Conservation (phyloP, 106 monocot species). For the Apostasia ramifera region DNA sequence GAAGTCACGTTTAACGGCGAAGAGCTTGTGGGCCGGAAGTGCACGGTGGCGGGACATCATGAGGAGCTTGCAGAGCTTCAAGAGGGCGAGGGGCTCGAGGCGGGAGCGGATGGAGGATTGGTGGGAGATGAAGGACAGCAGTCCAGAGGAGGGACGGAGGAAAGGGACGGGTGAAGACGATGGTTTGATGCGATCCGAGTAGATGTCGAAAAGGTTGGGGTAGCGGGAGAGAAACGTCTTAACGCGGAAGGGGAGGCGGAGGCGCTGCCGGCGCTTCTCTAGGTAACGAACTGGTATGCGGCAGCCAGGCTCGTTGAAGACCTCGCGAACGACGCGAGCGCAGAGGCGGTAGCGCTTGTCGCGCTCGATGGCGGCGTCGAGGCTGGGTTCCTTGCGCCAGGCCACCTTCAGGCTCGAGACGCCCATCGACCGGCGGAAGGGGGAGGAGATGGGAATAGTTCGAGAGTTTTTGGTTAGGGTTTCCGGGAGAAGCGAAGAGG, state of each 20-base stretch:
- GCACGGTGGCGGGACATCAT: constrained; percentile 64
- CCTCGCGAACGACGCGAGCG: constrained; percentile 70
- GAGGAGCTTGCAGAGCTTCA: constrained; percentile 73
- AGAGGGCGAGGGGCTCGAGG: constrained; percentile 27
- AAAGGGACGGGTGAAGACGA: constrained; percentile 47
- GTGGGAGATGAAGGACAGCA: constrained; percentile 33
- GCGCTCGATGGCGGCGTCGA: constrained; percentile 65
- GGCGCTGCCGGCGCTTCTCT: constrained; percentile 66
- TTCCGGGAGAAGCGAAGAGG: not conserved
- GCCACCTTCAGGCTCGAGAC: constrained; percentile 73
- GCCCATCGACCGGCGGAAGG: not conserved
- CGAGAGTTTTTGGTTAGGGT: not conserved
- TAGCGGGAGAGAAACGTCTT: constrained; percentile 62
- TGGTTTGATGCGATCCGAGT: constrained; percentile 50
- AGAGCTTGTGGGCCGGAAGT: constrained; percentile 47
- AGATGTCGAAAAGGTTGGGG: constrained; percentile 58
- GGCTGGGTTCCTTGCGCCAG: constrained; percentile 54
- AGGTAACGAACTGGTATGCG: constrained; percentile 75
- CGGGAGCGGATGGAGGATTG: constrained; percentile 23
- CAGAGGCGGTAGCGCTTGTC: constrained; percentile 66
- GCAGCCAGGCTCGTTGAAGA: constrained; percentile 52
- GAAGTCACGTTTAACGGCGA: constrained; percentile 64
- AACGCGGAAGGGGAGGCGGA: constrained; percentile 46
- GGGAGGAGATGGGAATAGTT: not conserved
- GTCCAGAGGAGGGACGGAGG: constrained; percentile 43